Conservation (phyloP, 164 flowering plant genomes). For the Stephania cephalantha region DNA sequence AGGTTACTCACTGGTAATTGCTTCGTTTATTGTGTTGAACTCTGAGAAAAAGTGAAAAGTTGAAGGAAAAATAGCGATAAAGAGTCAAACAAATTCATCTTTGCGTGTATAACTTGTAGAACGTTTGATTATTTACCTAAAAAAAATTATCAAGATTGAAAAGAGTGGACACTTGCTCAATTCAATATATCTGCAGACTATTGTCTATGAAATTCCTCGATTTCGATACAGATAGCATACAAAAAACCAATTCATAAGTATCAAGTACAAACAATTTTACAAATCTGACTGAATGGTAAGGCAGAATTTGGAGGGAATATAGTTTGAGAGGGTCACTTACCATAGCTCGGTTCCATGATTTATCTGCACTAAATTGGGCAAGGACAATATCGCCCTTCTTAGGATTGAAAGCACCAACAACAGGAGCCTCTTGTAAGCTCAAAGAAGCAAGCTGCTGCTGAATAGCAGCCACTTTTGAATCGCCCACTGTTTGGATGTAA, state of each 20-base stretch:
- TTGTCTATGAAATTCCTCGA: background rate
- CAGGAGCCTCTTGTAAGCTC: constrained; percentile 72
- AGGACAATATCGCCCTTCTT: constrained; percentile 92
- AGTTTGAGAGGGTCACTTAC: constrained; percentile 1
- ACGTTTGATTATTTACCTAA: background rate
- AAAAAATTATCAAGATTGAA: background rate
- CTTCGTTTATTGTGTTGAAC: no score
- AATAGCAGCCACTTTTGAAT: constrained; percentile 63
- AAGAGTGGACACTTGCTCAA: background rate
- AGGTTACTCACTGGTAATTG: no score
- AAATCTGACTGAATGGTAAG: background rate
- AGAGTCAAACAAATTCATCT: background rate
- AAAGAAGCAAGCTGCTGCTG: constrained; percentile 79
- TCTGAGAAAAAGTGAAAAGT: no score
- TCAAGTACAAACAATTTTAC: background rate
- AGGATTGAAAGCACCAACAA: constrained; percentile 84
- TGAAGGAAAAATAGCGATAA: no score
- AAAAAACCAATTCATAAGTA: background rate
- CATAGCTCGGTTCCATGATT: constrained; percentile 95
- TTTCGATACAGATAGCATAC: background rate
- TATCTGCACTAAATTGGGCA: constrained; percentile 78
- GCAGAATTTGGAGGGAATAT: background rate
- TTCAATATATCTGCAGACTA: background rate
- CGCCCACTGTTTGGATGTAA: constrained; percentile 76
- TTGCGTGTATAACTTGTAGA: background rate